Evolutionary conservation across 2,329 filamentous ascomycete species (phyloP).

Genomic region (Myriangium duriaei): DNA sequence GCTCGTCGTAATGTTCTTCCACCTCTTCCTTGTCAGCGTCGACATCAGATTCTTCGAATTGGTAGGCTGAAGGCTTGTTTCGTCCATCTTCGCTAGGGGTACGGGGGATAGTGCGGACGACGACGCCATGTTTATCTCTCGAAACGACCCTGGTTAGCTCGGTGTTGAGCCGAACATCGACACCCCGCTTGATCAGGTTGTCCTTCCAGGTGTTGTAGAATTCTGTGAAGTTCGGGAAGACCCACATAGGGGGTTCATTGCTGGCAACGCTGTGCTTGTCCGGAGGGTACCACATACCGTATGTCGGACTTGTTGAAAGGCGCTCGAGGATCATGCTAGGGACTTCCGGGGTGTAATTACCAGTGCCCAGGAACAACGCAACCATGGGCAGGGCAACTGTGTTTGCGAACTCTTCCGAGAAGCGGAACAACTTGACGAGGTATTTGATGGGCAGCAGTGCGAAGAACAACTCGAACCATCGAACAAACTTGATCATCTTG

Average conservation of each 20-base stretch:
- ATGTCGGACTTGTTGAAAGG: constrained; percentile 40
- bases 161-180: constrained; percentile 43
- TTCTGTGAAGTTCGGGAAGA: constrained; percentile 48
- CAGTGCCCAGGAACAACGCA: constrained; percentile 61
- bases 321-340: constrained; percentile 51
- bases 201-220: constrained; percentile 50
- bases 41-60: constrained; percentile 23
- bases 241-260: constrained; percentile 45
- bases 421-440: constrained; percentile 55
- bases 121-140: constrained; percentile 40
- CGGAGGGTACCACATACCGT: constrained; percentile 46
- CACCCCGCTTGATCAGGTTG: constrained; percentile 41
- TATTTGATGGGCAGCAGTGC: constrained; percentile 49
- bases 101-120: constrained; percentile 34
- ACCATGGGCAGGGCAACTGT: constrained; percentile 60
- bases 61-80: constrained; percentile 31
- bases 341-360: constrained; percentile 62
- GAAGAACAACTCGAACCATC: constrained; percentile 48
- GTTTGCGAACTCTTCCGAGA: constrained; percentile 57
- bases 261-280: constrained; percentile 36
- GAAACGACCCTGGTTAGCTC: constrained; percentile 42
- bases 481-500: constrained; percentile 43
- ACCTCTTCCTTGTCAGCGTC: constrained; percentile 30
- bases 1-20: constrained; percentile 48
- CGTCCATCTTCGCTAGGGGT: constrained; percentile 31